Evolutionary conservation across 164 flowering plant species (phyloP), one percentile per base, ranked within the genome.

Genomic region (Sedum album): DNA sequence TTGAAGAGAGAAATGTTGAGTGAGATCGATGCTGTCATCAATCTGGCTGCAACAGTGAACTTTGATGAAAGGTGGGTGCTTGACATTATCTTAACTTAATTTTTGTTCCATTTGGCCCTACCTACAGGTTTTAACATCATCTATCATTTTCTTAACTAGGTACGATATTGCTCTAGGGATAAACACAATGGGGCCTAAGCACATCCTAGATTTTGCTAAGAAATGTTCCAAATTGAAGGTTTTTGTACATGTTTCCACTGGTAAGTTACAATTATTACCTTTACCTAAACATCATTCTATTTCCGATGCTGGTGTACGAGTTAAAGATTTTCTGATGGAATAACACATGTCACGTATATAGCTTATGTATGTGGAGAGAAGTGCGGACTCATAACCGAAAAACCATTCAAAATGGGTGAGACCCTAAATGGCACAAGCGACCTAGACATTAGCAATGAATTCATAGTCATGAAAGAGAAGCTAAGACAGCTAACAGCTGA

Each of bases 241-340:
- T 14, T 71, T 81, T 17, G 51, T 84, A 55, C 90, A 84, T 31
- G 85, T 86, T 11, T 84, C 86, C 38, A 84, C 87, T 0, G 85
- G 85, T 83, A 13, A 71, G 25, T 14, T 44, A 17, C 23, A 18
- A 17, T 18, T 63, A 6, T 49, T 14, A 42, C 3, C 1, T 18
- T 49, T 20, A n/a, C 55, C 0, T 49, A 6, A 49, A 20, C 25
- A 49, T 49, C 23, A 4, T 20, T 20, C 6, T 49, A 49, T 20
- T 49, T 20, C 23, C 25, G 11, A 20, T 49, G n/a, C 8, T n/a
- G 1, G 6, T n/a, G n/a, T n/a, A n/a, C n/a, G n/a, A n/a, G n/a
- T n/a, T n/a, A n/a, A n/a, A n/a, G 11, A 21, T 2, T 1, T 6
- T 53, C 10, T 23, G 9, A n/a, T 1, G 7, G 11, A 8, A 23